These are phyloP conservation scores for Colletotrichum somersetense DNA, from an alignment of 2,329 filamentous ascomycete species.

Conservation along the genomic window DNA sequence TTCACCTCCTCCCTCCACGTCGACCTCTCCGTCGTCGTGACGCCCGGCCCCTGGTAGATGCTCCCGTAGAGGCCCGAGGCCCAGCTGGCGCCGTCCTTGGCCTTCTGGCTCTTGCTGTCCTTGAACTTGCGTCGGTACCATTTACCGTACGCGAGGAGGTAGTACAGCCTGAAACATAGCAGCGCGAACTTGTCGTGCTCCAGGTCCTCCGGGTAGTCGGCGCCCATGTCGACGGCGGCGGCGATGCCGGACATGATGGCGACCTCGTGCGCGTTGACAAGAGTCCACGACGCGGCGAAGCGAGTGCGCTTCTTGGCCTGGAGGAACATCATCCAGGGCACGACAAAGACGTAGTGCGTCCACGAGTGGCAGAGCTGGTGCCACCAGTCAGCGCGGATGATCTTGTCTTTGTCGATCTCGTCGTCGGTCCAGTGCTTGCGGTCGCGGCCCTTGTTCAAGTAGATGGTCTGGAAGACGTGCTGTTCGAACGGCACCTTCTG, in stretches of 20 bases:
- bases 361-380: conserved; percentile 71
- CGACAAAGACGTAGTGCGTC: conserved; percentile 70
- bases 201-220: conserved; percentile 71
- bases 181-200: conserved; percentile 73
- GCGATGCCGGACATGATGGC: conserved; percentile 77
- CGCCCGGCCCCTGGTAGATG: conserved; percentile 70
- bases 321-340: conserved; percentile 76
- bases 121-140: conserved; percentile 65
- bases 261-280: conserved; percentile 76
- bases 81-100: conserved; percentile 66
- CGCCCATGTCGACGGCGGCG: conserved; percentile 76
- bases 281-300: conserved; percentile 74
- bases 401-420: conserved; percentile 65
- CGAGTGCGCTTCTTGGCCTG: conserved; percentile 71
- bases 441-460: conserved; percentile 68
- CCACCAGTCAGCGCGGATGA: conserved; percentile 72
- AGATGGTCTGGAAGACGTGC: conserved; percentile 61
- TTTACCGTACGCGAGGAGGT: conserved; percentile 70
- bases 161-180: conserved; percentile 71
- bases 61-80: conserved; percentile 70
- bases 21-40: conserved; percentile 63
- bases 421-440: conserved; percentile 65
- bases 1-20: conserved; percentile 61
- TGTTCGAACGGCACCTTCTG: conserved; percentile 53
- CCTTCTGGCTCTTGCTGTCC: conserved; percentile 48